A percentile compares a stretch with the other conserved stretches of the same genome.
Conservation (phyloP, 179 eudicot genomes). For the Camellia oleifera region DNA sequence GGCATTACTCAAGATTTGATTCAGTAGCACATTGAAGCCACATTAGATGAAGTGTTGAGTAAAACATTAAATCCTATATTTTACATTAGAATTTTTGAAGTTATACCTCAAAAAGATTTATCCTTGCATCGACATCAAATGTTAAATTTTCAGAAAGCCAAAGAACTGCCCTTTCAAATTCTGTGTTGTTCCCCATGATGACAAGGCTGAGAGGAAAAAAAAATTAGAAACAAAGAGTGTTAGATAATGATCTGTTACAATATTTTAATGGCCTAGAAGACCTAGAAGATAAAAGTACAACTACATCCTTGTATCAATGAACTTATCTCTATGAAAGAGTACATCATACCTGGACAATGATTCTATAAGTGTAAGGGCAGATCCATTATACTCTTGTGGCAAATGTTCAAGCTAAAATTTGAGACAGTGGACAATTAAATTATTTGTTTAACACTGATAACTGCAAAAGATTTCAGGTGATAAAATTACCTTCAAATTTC, state of each 20-base stretch:
- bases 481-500: constrained; percentile 68
- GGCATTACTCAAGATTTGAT: neutral
- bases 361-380: constrained; percentile 88
- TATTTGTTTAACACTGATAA: neutral
- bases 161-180: constrained; percentile 72
- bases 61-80: neutral
- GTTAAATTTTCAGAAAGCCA: constrained; percentile 88
- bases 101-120: constrained; percentile 90
- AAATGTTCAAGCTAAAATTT: constrained; percentile 70
- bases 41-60: constrained; percentile 1
- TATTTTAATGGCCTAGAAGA: neutral
- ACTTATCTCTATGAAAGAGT: constrained; percentile 8
- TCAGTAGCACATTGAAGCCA: constrained; percentile 1
- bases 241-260: neutral
- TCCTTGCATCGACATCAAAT: constrained; percentile 92
- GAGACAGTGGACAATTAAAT: constrained; percentile 20
- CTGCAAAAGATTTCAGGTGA: constrained; percentile 13
- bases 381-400: constrained; percentile 80
- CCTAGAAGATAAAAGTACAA: neutral
- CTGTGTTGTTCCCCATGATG: constrained; percentile 80
- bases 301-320: neutral
- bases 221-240: neutral
- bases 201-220: constrained; percentile 54
- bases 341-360: constrained; percentile 78
- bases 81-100: neutral